A percentile compares a stretch with the other conserved stretches of the same genome.
phyloP scores from a whole-genome alignment of 306 rosid species.

The Sicyos edulis region DNA sequence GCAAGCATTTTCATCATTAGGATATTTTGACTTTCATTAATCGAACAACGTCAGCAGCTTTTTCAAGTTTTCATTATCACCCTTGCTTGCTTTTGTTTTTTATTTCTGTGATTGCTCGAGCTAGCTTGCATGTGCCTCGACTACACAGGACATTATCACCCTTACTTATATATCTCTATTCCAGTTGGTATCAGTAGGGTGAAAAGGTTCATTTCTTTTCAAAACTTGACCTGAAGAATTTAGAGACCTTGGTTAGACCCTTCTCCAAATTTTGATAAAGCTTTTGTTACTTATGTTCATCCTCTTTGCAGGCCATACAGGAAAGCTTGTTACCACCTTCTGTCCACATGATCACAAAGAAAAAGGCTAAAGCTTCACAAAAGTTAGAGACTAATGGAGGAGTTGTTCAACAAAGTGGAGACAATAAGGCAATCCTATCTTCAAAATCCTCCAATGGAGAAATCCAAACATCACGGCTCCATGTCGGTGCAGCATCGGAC shows the following conservation, averaged over 20 bases:
- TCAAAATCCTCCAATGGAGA: conserved; percentile 24
- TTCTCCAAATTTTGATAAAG: background rate
- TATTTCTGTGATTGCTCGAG: no score
- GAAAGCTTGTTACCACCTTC: conserved; percentile 74
- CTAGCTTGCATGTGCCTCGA: no score
- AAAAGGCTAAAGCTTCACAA: conserved; percentile 48
- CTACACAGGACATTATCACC: no score
- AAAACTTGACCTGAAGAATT: background rate
- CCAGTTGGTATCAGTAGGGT: no score
- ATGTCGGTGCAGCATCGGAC: conserved; percentile 29
- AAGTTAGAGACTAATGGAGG: conserved; percentile 51
- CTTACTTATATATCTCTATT: no score
- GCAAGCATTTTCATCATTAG: no score
- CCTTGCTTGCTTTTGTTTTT: no score
- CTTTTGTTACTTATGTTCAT: background rate
- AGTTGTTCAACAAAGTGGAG: conserved; percentile 34
- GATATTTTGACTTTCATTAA: no score
- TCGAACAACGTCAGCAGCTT: no score
- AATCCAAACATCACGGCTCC: conserved; percentile 32
- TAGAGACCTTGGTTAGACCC: background rate
- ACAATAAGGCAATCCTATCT: conserved; percentile 29
- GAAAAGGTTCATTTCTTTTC: no score
- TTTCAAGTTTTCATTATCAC: background rate
- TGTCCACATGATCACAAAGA: conserved; percentile 48
- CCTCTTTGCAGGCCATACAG: conserved; percentile 67